These are phyloP conservation scores for Chaetomium sp. DNA, from an alignment of 2,329 filamentous ascomycete species.

Conservation along the genomic window DNA sequence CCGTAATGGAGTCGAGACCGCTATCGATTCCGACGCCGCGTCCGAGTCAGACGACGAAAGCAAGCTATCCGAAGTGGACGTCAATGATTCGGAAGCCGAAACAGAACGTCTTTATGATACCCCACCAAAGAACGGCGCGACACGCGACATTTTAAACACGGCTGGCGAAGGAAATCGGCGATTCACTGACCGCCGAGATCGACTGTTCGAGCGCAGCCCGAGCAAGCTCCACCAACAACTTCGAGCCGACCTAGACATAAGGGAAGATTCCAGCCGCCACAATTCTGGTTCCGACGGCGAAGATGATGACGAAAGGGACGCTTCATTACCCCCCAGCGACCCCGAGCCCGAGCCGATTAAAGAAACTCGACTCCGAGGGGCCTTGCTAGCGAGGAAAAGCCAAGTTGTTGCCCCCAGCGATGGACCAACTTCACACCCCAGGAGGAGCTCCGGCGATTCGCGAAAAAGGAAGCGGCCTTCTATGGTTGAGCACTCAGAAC, in stretches of 20 bases:
- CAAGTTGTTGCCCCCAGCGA: constrained; percentile 30
- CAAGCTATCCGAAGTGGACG: constrained; percentile 49
- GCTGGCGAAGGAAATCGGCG: constrained; percentile 53
- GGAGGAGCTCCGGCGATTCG: constrained; percentile 32
- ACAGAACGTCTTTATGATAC: constrained; percentile 89
- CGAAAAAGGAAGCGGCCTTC: constrained; percentile 48
- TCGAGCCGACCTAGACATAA: constrained; percentile 29
- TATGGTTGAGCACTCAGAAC: constrained; percentile 37
- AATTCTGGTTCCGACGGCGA: constrained; percentile 34
- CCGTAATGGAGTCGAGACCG: constrained; percentile 19
- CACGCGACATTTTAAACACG: constrained; percentile 32
- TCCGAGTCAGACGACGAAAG: constrained; percentile 32
- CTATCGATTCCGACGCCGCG: constrained; percentile 21
- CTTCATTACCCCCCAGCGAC: constrained; percentile 34
- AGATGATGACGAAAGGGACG: constrained; percentile 31
- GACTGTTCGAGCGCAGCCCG: constrained; percentile 58
- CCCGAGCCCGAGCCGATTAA: constrained; percentile 24
- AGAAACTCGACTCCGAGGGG: constrained; percentile 26
- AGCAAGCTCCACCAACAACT: constrained; percentile 63
- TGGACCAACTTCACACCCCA: constrained; percentile 20
- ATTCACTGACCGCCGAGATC: constrained; percentile 43
- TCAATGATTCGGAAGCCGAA: constrained; percentile 76
- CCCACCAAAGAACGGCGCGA: constrained; percentile 52
- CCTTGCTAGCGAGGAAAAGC: constrained; percentile 19
- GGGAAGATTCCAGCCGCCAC: constrained; percentile 30